A percentile compares a stretch with the other conserved stretches of the same genome.
These are phyloP conservation scores for Onygena corvina DNA, from an alignment of 2,329 filamentous ascomycete genomes.

Conservation along the genomic window DNA sequence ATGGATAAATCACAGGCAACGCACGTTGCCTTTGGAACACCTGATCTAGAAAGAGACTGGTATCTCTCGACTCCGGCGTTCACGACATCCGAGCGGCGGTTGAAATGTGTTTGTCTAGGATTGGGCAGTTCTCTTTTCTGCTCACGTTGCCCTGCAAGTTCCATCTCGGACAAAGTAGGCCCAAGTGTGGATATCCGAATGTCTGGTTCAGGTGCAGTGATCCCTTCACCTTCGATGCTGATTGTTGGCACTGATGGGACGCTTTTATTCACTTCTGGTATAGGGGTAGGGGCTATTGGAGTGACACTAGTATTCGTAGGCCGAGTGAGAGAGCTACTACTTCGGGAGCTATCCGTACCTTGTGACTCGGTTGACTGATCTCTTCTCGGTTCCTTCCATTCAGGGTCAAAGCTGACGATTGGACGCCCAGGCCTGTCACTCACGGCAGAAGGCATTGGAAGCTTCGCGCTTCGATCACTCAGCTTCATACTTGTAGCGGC, in stretches of 20 bases:
- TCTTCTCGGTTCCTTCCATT: constrained; percentile 54
- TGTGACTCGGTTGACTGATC: constrained; percentile 23
- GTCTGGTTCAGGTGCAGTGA: constrained; percentile 18
- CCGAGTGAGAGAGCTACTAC: constrained; percentile 7
- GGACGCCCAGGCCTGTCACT: constrained; percentile 82
- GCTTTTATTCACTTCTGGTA: constrained; percentile 42
- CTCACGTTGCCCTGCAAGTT: constrained; percentile 8
- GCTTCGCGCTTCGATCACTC: constrained; percentile 71
- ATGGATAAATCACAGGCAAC: constrained; percentile 76
- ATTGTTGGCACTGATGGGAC: constrained; percentile 28
- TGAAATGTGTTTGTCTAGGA: constrained; percentile 9
- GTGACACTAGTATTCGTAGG: constrained; percentile 10
- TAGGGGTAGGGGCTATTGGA: constrained; percentile 15
- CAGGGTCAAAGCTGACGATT: constrained; percentile 90
- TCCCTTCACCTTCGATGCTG: constrained; percentile 19
- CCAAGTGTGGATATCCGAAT: constrained; percentile 23
- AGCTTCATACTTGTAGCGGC: constrained; percentile 81
- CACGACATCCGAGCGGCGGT: background rate
- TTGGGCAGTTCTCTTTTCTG: constrained; percentile 17
- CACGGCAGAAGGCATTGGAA: constrained; percentile 80
- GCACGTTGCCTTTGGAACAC: constrained; percentile 57
- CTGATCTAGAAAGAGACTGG: constrained; percentile 13
- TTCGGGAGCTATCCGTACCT: background rate
- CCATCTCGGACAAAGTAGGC: constrained; percentile 29
- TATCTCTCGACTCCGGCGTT: background rate